These are phyloP conservation scores for Psilocybe cyanescens DNA, from an alignment of 768 basidiomycete species.

Conservation along the genomic window DNA sequence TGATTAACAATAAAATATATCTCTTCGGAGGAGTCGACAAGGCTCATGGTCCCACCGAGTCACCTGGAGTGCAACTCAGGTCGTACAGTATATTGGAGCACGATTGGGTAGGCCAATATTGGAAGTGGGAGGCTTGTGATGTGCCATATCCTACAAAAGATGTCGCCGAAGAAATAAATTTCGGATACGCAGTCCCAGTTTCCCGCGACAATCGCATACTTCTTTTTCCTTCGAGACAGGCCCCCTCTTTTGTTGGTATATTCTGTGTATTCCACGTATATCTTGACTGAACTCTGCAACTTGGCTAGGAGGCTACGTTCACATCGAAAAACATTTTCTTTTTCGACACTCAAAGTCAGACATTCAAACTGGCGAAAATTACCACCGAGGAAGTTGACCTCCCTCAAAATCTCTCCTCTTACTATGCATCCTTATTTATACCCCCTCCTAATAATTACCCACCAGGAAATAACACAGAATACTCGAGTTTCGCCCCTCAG, in stretches of 20 bases:
- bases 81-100: neutral
- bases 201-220: neutral
- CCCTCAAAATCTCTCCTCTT: neutral
- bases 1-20: neutral
- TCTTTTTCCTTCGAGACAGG: neutral
- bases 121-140: neutral
- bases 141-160: neutral
- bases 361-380: neutral
- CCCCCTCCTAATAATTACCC: neutral
- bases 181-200: neutral
- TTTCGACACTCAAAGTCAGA: neutral
- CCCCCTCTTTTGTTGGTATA: neutral
- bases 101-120: neutral
- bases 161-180: neutral
- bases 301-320: neutral
- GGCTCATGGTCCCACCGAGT: neutral
- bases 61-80: neutral
- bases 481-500: neutral
- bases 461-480: neutral
- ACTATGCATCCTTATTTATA: neutral
- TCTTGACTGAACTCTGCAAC: neutral
- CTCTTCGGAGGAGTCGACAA: neutral
- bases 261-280: neutral
- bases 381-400: neutral
- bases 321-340: neutral